Conservation (phyloP, 352 stramenopile genomes). For the Phytophthora ramorum region DNA sequence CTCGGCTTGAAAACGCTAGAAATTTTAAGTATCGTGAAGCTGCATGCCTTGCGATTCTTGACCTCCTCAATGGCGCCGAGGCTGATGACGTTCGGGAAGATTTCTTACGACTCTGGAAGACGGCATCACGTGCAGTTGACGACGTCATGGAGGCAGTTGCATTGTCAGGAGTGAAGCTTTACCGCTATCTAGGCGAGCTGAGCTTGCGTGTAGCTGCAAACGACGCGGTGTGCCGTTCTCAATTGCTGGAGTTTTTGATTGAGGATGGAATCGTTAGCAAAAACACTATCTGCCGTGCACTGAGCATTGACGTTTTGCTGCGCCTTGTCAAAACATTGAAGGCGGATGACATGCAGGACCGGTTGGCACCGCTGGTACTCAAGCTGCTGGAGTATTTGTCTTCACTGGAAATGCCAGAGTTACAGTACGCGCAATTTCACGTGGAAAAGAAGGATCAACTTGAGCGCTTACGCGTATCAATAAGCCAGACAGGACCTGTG, state of each 20-base stretch:
- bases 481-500: constrained; percentile 79
- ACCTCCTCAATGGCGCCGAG: constrained; percentile 67
- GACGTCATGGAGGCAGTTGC: constrained; percentile 80
- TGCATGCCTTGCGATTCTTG: constrained; percentile 63
- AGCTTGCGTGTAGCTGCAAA: constrained; percentile 70
- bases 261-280: constrained; percentile 73
- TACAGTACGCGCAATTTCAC: constrained; percentile 89
- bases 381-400: constrained; percentile 82
- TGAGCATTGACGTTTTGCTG: constrained; percentile 79
- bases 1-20: constrained; percentile 61
- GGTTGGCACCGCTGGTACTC: constrained; percentile 60
- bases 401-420: constrained; percentile 83
- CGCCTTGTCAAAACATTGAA: constrained; percentile 74
- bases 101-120: constrained; percentile 73
- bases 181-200: constrained; percentile 72
- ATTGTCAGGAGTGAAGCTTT: constrained; percentile 74
- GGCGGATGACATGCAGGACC: constrained; percentile 59
- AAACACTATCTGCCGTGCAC: constrained; percentile 64
- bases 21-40: constrained; percentile 89
- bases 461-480: constrained; percentile 75
- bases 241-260: constrained; percentile 73
- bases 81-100: constrained; percentile 51
- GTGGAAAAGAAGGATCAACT: constrained; percentile 87
- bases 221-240: constrained; percentile 53
- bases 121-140: constrained; percentile 73